Conservation (phyloP, 2,329 filamentous ascomycete species). For the Xylariaceae sp. region DNA sequence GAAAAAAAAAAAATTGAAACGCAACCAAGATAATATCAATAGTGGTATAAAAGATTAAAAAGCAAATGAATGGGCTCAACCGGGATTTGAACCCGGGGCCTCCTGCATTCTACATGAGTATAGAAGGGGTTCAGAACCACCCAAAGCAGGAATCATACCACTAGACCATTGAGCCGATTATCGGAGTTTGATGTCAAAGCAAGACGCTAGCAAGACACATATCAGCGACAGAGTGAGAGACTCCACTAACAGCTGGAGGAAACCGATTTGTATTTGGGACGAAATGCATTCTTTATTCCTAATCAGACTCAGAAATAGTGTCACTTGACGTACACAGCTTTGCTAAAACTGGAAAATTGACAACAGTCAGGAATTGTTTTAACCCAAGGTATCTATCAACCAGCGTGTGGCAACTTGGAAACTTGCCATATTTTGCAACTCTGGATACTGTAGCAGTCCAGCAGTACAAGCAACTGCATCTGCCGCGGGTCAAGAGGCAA, state of each 20-base stretch:
- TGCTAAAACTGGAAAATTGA: too few species aligned
- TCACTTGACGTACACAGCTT: too few species aligned
- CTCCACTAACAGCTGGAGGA: not conserved
- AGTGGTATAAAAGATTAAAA: not conserved
- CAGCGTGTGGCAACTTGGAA: too few species aligned
- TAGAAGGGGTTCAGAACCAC: not conserved
- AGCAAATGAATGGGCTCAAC: constrained; percentile 18
- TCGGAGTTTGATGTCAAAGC: not conserved
- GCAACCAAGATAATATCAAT: not conserved
- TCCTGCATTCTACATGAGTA: constrained; percentile 16
- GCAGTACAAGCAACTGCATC: too few species aligned
- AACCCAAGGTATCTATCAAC: too few species aligned
- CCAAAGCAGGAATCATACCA: constrained; percentile 1
- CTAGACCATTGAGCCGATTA: constrained; percentile 1
- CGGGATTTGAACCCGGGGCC: constrained; percentile 22
- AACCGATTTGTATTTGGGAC: not conserved
- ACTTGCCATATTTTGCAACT: too few species aligned
- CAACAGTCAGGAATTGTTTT: too few species aligned
- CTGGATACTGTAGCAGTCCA: too few species aligned
- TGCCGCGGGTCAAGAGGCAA: too few species aligned
- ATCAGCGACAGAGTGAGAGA: not conserved
- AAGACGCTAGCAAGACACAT: not conserved
- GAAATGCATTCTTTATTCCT: too few species aligned
- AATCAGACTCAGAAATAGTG: too few species aligned
- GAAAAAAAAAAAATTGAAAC: not conserved